These are phyloP conservation scores for Coemansia sp. DNA, from an alignment of 192 early-diverging fungal species.

Conservation along the genomic window DNA sequence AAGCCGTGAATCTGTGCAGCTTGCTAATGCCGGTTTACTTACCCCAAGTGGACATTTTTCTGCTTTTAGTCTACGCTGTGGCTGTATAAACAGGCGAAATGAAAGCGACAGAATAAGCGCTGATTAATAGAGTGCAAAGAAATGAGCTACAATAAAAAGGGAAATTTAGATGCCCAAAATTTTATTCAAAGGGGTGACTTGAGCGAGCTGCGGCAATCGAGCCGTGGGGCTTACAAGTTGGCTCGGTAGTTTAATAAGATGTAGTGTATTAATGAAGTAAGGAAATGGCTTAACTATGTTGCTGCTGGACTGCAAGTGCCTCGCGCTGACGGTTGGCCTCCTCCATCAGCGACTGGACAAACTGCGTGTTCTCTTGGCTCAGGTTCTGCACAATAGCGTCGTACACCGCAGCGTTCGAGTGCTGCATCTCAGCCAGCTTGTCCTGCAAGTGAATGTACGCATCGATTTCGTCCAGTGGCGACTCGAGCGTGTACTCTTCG, in stretches of 20 bases:
- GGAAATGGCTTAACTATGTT: conserved; percentile 1
- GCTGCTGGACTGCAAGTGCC: not conserved
- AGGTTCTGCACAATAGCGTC: conserved; percentile 33
- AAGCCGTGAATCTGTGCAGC: not conserved
- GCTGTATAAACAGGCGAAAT: conserved; percentile 9
- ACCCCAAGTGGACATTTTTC: conserved; percentile 46
- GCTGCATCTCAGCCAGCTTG: conserved; percentile 56
- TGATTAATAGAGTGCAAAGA: conserved; percentile 3
- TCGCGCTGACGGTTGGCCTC: conserved; percentile 41
- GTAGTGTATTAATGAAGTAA: not conserved
- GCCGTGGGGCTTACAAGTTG: not conserved
- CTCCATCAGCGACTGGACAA: conserved; percentile 45
- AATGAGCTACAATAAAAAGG: conserved; percentile 3
- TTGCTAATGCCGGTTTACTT: conserved; percentile 21
- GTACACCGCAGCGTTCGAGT: conserved; percentile 36
- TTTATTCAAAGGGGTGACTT: not conserved
- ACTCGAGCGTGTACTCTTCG: conserved; percentile 76
- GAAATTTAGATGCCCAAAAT: conserved; percentile 1
- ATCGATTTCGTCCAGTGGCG: conserved; percentile 75
- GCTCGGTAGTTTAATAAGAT: not conserved
- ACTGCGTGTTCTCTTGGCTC: conserved; percentile 41
- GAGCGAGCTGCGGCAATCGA: not conserved
- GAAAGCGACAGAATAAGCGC: not conserved
- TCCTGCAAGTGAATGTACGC: conserved; percentile 72
- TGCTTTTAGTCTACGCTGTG: not conserved